Evolutionary conservation across 768 basidiomycete species (phyloP).

Genomic region (Tricholoma matsutake): DNA sequence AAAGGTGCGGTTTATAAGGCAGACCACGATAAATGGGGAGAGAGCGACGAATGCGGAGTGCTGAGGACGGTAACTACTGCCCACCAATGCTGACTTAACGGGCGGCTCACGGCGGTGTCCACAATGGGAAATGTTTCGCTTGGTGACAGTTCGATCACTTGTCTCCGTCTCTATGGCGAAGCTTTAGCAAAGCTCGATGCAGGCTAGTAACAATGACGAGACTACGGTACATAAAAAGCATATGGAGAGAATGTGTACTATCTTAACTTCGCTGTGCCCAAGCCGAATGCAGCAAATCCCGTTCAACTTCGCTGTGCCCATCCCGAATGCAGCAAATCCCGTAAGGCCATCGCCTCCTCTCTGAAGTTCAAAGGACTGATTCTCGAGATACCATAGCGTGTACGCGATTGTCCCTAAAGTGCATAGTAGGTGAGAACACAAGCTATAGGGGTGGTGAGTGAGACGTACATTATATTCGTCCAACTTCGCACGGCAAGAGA

Average conservation of each 20-base stretch:
- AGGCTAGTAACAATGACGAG: background rate
- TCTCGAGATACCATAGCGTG: constrained; percentile 78
- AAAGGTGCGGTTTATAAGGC: background rate
- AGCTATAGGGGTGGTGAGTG: background rate
- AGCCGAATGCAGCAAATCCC: constrained; percentile 54
- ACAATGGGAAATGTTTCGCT: constrained; percentile 21
- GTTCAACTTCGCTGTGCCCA: constrained; percentile 14
- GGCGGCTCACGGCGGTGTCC: constrained; percentile 25
- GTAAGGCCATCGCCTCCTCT: constrained; percentile 58
- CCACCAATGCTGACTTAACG: background rate
- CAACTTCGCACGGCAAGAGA: constrained; percentile 82
- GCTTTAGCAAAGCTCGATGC: constrained; percentile 3
- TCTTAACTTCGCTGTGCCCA: constrained; percentile 45
- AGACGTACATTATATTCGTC: constrained; percentile 78
- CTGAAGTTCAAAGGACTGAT: constrained; percentile 66
- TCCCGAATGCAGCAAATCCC: constrained; percentile 52
- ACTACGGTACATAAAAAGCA: constrained; percentile 3
- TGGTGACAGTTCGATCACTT: constrained; percentile 11
- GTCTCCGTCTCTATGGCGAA: constrained; percentile 6
- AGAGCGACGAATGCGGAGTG: constrained; percentile 8
- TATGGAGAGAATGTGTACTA: background rate
- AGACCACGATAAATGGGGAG: background rate
- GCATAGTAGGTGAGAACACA: background rate
- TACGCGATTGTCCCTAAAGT: constrained; percentile 70
- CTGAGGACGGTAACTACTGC: constrained; percentile 2